Evolutionary conservation across 177 flowering plant genomes (phyloP).

Genomic region (Telopea speciosissima): DNA sequence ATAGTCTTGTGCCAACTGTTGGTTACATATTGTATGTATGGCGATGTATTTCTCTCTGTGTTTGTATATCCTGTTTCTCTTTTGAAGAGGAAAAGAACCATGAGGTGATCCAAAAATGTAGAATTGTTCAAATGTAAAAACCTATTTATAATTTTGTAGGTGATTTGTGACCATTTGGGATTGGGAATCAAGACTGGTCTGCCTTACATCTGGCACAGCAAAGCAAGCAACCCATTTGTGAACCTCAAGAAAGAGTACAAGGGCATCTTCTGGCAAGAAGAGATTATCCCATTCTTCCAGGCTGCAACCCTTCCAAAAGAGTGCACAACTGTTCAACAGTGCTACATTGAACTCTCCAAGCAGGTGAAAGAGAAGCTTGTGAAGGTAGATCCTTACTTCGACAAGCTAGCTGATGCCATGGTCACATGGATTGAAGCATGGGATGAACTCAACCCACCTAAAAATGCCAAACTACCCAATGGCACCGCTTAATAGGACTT

Average conservation of each 20-base stretch:
- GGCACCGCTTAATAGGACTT: conserved; percentile 22
- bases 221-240: conserved; percentile 73
- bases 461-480: conserved; percentile 23
- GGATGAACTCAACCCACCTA: conserved; percentile 63
- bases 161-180: conserved; percentile 67
- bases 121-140: background rate
- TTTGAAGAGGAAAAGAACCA: too few relatives aligned
- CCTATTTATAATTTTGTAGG: conserved; percentile 27
- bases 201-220: conserved; percentile 82
- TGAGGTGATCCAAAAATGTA: background rate
- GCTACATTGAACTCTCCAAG: conserved; percentile 69
- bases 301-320: conserved; percentile 49
- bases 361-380: conserved; percentile 57
- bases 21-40: background rate
- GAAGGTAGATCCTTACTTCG: conserved; percentile 56
- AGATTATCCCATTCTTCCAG: conserved; percentile 70
- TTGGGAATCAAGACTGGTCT: conserved; percentile 67
- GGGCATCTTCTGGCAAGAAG: conserved; percentile 77
- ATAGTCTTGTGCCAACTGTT: background rate
- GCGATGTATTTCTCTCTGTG: too few relatives aligned
- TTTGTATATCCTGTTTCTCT: background rate
- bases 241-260: conserved; percentile 75
- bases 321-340: conserved; percentile 53
- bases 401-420: conserved; percentile 66
- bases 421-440: conserved; percentile 76